Evolutionary conservation across 257 asterid species (phyloP), one percentile per base, ranked within the genome.

Genomic region (Voacanga thouarsii): DNA sequence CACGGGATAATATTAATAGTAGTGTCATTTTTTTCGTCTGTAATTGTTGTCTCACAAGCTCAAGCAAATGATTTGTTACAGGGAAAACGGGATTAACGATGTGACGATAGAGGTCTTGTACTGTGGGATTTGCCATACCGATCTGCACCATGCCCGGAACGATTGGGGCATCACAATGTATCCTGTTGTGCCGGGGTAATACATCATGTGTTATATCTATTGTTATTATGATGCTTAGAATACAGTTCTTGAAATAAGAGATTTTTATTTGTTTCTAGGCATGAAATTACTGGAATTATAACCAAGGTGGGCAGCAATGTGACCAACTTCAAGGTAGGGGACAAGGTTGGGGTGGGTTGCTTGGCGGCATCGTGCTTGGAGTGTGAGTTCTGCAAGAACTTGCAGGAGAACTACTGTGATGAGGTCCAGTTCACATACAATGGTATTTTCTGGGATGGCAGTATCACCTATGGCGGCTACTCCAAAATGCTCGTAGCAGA

Each of bases 391-490:
- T 94, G 99, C 81, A 64, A 76, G 7, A 85, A 72, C 1, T 91
- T 86, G 0, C 94, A 90, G 18, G 99, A 94, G 72, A 94, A 94
- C 55, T 94, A 94, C 83, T 94, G 99, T 23, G 96, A 91, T 51
- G 51, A 87, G 7, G 84, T 92, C 21, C 96, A 90, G 71, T 90
- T 90, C 53, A 90, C 89, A 0, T 92, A 90, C 63, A 94, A 92
- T 78, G 97, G 95, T 77, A 86, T 92, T 60, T 92, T 91, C 74
- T 92, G 97, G 99, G 99, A 94, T 65, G 97, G 97, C 0, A 86
- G 86, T 83, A 90, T 94, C 79, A 92, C 97, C 76, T 94, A 94
- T 61, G 99, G 99, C 2, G 99, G 99, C 41, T 94, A 94, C 76
- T 94, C 99, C 11, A 82, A 92, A 6, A 81, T 84, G 79, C 81